phyloP scores from a whole-genome alignment of 441 rosid genomes.

The Populus hybrid region DNA sequence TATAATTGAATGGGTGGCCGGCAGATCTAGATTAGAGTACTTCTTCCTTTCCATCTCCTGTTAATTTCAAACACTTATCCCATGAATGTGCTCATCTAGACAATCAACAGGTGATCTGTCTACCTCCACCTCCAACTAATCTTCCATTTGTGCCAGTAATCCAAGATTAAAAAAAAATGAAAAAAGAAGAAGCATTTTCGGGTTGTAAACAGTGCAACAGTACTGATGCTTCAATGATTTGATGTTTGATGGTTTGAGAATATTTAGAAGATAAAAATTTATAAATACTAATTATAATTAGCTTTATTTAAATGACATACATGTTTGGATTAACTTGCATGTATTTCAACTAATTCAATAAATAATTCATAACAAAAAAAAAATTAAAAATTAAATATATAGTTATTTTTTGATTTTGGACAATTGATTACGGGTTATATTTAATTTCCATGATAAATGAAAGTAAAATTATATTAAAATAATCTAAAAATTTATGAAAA shows the following conservation, averaged over 20 bases:
- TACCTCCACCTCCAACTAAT: neutral
- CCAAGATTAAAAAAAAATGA: neutral
- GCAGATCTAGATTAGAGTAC: neutral
- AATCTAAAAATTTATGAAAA: no score
- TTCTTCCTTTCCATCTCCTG: no score
- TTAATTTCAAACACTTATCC: neutral
- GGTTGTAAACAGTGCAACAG: no score
- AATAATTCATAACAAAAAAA: no score
- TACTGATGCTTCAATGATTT: neutral
- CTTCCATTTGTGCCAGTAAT: neutral
- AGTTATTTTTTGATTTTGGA: no score
- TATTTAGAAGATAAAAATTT: neutral
- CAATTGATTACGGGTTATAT: no score
- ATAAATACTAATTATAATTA: neutral
- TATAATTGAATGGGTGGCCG: neutral
- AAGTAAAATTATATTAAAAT: no score
- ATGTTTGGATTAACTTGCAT: no score
- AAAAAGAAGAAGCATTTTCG: no score
- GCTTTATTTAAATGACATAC: neutral
- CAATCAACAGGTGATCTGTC: neutral
- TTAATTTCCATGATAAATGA: no score
- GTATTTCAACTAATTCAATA: no score
- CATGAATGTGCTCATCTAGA: neutral
- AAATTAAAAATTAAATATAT: no score
- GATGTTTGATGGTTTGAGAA: conserved; percentile 6